These are phyloP conservation scores for Jackrogersella minutella DNA, from an alignment of 495 filamentous ascomycete species.

Conservation along the genomic window DNA sequence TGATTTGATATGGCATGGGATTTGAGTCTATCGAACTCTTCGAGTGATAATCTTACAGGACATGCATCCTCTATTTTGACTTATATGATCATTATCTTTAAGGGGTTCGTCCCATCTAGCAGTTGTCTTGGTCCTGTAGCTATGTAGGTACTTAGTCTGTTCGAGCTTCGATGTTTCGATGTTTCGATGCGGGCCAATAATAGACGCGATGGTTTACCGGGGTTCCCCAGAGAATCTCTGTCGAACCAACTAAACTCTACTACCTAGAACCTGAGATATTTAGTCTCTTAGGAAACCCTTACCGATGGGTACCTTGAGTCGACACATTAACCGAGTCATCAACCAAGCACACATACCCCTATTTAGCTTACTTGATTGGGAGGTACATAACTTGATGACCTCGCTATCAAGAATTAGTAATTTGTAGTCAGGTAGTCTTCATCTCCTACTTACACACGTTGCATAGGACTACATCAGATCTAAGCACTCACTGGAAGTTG, in stretches of 20 bases:
- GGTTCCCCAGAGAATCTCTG: not conserved
- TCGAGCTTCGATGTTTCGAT: not conserved
- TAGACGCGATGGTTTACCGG: not conserved
- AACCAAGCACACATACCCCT: not conserved
- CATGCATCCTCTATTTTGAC: too few species aligned
- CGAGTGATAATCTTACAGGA: too few species aligned
- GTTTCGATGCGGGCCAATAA: not conserved
- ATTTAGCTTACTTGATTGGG: not conserved
- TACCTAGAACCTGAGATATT: not conserved
- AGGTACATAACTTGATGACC: not conserved
- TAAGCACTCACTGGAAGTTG: not conserved
- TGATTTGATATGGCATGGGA: too few species aligned
- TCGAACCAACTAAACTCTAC: constrained; percentile 11
- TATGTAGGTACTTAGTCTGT: not conserved
- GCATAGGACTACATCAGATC: not conserved
- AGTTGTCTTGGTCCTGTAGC: not conserved
- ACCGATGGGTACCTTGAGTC: not conserved
- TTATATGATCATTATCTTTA: too few species aligned
- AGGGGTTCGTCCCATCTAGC: too few species aligned
- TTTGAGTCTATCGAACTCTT: too few species aligned
- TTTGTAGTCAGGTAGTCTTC: not conserved
- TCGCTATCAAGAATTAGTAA: not conserved
- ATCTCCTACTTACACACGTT: not conserved
- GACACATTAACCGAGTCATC: constrained; percentile 7
- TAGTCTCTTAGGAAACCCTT: not conserved